Percentiles rank a stretch among this genome's conserved stretches.
phyloP scores from a whole-genome alignment of 345 rosid species.

The Jatropha curcas region DNA sequence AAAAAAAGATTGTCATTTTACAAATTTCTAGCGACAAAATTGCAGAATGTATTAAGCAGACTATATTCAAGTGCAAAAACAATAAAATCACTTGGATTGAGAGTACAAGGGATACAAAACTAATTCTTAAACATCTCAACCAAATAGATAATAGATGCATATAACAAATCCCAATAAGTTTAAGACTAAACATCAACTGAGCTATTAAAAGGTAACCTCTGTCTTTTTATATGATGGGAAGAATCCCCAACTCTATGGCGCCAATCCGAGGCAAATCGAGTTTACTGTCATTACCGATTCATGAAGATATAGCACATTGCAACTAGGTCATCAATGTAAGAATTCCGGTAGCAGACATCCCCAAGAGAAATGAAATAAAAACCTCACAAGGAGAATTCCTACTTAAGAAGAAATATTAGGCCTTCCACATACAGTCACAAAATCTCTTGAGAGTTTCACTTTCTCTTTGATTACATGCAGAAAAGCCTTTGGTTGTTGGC shows the following conservation, averaged over 20 bases:
- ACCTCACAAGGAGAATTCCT: not conserved
- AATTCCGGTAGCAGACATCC: not conserved
- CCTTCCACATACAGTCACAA: not conserved
- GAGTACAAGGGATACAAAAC: too few relatives aligned
- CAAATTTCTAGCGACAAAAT: too few relatives aligned
- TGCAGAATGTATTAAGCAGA: too few relatives aligned
- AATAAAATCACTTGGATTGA: too few relatives aligned
- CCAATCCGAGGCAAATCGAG: not conserved
- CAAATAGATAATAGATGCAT: too few relatives aligned
- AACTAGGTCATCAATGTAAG: not conserved
- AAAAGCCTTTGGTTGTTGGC: not conserved
- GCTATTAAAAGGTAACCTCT: too few relatives aligned
- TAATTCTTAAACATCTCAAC: too few relatives aligned
- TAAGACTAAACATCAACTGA: too few relatives aligned
- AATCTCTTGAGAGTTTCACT: not conserved
- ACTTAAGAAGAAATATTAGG: not conserved
- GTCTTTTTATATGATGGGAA: too few relatives aligned
- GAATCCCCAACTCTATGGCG: not conserved
- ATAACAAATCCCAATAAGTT: too few relatives aligned
- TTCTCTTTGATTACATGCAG: not conserved
- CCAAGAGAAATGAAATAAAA: not conserved
- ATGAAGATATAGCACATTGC: not conserved
- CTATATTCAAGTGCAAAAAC: too few relatives aligned
- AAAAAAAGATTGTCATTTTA: too few relatives aligned
- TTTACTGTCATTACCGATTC: not conserved